phyloP scores from a whole-genome alignment of 768 basidiomycete genomes.

The Leccinellum luteum region DNA sequence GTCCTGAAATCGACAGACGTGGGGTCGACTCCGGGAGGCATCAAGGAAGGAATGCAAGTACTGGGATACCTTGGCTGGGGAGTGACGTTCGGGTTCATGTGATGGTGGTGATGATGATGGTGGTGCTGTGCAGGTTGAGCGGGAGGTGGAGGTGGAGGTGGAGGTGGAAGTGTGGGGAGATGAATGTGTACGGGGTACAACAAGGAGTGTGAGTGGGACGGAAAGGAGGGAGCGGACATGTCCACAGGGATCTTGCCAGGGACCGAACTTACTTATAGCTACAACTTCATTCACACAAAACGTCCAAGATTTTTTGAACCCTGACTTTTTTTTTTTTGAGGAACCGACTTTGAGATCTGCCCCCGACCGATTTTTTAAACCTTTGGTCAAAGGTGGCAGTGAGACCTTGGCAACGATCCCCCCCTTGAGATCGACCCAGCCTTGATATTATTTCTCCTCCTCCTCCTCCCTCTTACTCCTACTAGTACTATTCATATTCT shows the following conservation, averaged over 20 bases:
- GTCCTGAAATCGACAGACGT: slow-evolving; percentile 71
- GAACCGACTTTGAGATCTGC: not conserved
- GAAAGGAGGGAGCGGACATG: slow-evolving; percentile 34
- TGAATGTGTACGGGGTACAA: slow-evolving; percentile 23
- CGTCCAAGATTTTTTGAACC: slow-evolving; percentile 16
- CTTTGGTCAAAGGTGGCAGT: not conserved
- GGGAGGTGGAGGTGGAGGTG: not conserved
- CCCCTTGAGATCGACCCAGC: not conserved
- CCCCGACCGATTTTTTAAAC: not conserved
- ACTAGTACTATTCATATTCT: not conserved
- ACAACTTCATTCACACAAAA: slow-evolving; percentile 24
- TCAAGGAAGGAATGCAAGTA: slow-evolving; percentile 46
- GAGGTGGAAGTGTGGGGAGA: not conserved
- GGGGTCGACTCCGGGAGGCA: slow-evolving; percentile 59
- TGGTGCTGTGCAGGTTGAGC: not conserved
- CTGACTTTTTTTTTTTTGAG: slow-evolving; percentile 3
- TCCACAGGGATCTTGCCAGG: not conserved
- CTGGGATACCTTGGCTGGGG: slow-evolving; percentile 31
- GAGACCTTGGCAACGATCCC: not conserved
- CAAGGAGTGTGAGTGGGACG: slow-evolving; percentile 28
- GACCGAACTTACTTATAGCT: slow-evolving; percentile 19
- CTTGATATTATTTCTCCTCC: not conserved
- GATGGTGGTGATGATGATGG: slow-evolving; percentile 11
- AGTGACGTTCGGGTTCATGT: slow-evolving; percentile 27
- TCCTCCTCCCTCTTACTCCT: not conserved